Percentiles rank a stretch among this genome's conserved stretches.
phyloP scores from a whole-genome alignment of 139 green algal genomes.

The Closterium sp. region DNA sequence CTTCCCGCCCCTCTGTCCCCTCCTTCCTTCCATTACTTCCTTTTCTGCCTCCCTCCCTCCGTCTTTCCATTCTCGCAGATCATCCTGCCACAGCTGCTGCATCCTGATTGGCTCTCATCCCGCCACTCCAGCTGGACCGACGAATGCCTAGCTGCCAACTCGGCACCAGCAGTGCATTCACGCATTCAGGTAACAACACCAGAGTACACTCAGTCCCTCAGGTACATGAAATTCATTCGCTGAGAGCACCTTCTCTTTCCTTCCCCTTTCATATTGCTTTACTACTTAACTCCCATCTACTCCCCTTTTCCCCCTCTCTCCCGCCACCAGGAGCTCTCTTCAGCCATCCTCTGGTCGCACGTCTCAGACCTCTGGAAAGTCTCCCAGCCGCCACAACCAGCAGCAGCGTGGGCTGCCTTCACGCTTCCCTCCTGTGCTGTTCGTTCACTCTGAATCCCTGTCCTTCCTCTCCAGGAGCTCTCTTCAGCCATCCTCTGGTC shows the following conservation, averaged over 20 bases:
- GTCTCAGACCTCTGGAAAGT: background rate
- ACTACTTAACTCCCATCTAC: background rate
- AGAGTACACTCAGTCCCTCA: background rate
- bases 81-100: background rate
- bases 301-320: background rate
- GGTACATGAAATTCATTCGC: too few species aligned
- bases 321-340: background rate
- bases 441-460: background rate
- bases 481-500: background rate
- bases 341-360: background rate
- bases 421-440: background rate
- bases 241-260: too few species aligned
- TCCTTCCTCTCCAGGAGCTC: background rate
- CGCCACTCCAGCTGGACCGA: background rate
- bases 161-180: background rate
- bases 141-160: background rate
- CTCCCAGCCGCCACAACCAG: background rate
- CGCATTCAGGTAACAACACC: background rate
- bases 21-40: background rate
- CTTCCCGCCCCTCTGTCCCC: too few species aligned
- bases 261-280: too few species aligned
- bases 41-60: too few species aligned
- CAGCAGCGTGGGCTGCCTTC: background rate
- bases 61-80: background rate
- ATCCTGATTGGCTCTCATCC: background rate